These are phyloP conservation scores for Blastomyces emzantsi DNA, from an alignment of 2,329 filamentous ascomycete species.

Conservation along the genomic window DNA sequence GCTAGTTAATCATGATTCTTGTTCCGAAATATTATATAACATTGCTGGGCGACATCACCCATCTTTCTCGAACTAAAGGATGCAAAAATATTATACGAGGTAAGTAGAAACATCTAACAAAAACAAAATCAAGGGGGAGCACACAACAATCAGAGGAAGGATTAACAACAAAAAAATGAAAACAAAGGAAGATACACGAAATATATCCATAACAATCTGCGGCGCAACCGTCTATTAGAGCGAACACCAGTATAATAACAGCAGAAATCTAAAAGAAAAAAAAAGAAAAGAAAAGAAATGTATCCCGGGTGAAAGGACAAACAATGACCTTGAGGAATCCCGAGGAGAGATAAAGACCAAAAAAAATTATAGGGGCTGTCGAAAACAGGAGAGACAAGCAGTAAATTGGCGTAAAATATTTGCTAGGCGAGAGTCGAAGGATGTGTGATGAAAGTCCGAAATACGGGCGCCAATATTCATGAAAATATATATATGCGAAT, in stretches of 20 bases:
- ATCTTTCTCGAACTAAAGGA: neutral
- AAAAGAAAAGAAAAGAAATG: too few species aligned
- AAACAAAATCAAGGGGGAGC: neutral
- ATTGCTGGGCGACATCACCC: neutral
- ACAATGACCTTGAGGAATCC: neutral
- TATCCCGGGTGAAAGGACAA: neutral
- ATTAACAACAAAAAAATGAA: neutral
- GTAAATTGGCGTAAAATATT: neutral
- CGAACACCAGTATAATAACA: neutral
- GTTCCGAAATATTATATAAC: neutral
- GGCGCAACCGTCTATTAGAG: slow-evolving; percentile 5
- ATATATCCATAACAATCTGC: neutral
- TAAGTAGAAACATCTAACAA: neutral
- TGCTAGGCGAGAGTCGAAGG: neutral
- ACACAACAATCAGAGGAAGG: too few species aligned
- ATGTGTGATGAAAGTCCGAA: neutral
- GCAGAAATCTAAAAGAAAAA: neutral
- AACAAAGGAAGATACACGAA: slow-evolving; percentile 9
- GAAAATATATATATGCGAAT: neutral
- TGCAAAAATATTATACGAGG: neutral
- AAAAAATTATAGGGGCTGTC: neutral
- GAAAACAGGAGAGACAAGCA: neutral
- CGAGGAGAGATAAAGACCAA: slow-evolving; percentile 8
- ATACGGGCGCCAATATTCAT: neutral
- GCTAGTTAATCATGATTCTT: neutral